Conservation (phyloP, 2,329 filamentous ascomycete genomes). For the Orbilia oligospora region DNA sequence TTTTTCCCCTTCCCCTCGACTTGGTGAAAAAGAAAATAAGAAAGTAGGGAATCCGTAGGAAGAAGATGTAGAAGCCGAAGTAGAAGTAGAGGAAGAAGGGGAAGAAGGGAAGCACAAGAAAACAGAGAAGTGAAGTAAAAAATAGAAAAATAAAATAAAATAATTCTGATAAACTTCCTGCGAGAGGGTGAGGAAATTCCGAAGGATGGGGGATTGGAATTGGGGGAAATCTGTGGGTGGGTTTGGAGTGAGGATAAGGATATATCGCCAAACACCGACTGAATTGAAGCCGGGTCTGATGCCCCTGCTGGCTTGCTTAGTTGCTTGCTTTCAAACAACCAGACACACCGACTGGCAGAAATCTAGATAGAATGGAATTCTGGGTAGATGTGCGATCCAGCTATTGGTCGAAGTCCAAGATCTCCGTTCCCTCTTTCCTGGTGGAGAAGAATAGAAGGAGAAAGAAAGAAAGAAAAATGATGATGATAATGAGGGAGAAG, state of each 20-base stretch:
- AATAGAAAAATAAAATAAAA: not conserved
- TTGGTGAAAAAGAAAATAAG: constrained; percentile 4
- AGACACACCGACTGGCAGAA: not conserved
- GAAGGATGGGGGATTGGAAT: constrained; percentile 30
- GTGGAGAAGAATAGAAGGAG: constrained; percentile 1
- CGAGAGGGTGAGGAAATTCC: constrained; percentile 35
- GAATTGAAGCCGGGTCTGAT: not conserved
- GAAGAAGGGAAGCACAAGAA: constrained; percentile 17
- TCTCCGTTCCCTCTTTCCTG: constrained; percentile 13
- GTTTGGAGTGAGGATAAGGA: constrained; percentile 5
- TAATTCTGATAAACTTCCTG: constrained; percentile 22
- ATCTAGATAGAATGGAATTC: not conserved
- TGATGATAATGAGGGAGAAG: too few species aligned
- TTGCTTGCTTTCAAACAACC: not conserved
- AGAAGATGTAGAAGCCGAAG: not conserved
- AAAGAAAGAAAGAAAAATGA: too few species aligned
- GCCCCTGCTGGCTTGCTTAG: too few species aligned
- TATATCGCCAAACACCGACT: not conserved
- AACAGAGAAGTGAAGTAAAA: not conserved
- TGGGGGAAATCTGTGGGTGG: not conserved
- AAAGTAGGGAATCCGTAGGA: constrained; percentile 4
- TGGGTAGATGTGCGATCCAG: not conserved
- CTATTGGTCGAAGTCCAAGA: not conserved
- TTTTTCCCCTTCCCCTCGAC: not conserved
- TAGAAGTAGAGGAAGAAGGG: too few species aligned